Evolutionary conservation across 441 rosid species (phyloP).

Genomic region (Euphorbia celastroides): DNA sequence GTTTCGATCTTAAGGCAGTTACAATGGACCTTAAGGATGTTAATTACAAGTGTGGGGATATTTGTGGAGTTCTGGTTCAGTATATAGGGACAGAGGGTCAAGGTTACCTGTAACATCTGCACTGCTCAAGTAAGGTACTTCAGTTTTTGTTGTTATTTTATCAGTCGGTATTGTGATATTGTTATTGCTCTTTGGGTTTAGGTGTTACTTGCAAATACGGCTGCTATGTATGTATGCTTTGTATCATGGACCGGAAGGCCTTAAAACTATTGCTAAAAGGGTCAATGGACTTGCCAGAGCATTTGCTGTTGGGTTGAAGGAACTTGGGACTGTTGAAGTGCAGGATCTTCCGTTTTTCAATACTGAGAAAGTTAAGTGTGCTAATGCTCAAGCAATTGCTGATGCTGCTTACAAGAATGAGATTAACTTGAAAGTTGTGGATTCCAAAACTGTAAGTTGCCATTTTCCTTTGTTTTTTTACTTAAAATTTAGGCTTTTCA

Average conservation of each 20-base stretch:
- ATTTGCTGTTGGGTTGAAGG: slow-evolving; percentile 74
- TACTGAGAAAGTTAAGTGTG: slow-evolving; percentile 65
- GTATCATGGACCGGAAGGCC: slow-evolving; percentile 95
- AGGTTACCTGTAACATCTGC: slow-evolving; percentile 98
- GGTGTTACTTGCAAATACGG: slow-evolving; percentile 96
- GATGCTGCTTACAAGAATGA: slow-evolving; percentile 63
- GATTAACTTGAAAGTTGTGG: slow-evolving; percentile 76
- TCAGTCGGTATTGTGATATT: not conserved
- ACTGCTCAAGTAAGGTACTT: slow-evolving; percentile 78
- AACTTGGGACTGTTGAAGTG: slow-evolving; percentile 80
- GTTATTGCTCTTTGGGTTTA: slow-evolving; percentile 20
- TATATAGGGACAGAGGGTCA: slow-evolving; percentile 97
- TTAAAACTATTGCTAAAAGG: slow-evolving; percentile 70
- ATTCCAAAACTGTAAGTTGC: slow-evolving; percentile 70
- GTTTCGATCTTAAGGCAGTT: slow-evolving; percentile 59
- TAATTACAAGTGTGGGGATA: slow-evolving; percentile 76
- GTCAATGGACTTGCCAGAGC: slow-evolving; percentile 91
- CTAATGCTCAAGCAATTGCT: slow-evolving; percentile 71
- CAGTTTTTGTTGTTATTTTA: slow-evolving; percentile 6
- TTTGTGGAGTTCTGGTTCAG: slow-evolving; percentile 91
- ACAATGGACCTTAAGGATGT: slow-evolving; percentile 22
- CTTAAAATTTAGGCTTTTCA: slow-evolving; percentile 22
- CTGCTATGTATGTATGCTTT: slow-evolving; percentile 97
- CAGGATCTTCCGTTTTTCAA: slow-evolving; percentile 79
- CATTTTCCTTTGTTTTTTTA: slow-evolving; percentile 10